Evolutionary conservation across 148 eudicot genomes (phyloP), one percentile per base, ranked within the genome.

Genomic region (Rhododendron henanense): DNA sequence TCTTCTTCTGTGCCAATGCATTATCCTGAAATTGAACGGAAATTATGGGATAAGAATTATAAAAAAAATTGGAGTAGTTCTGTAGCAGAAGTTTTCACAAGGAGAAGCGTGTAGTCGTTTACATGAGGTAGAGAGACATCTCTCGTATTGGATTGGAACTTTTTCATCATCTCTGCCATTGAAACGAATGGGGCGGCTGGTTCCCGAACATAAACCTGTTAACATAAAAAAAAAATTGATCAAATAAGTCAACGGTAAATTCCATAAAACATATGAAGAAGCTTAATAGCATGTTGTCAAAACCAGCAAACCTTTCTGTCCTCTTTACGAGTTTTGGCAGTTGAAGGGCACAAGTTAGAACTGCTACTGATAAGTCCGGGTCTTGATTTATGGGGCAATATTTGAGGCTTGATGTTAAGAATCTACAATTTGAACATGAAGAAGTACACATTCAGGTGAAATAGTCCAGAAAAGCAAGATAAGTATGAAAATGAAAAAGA

Each of bases 91-190:
- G 3, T 5, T 37, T n/a, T 81, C 21, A 10, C 37, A 44, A 21
- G 7, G 75, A 44, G 21, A 73, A 55, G 31, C 8, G 9, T 37
- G 35, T 11, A 89, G 83, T 83, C 87, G 61, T 57, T 65, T 28
- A 65, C 82, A 31, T 89, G 91, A 84, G 95, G 87, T 71, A 93
- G 81, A 78, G 95, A 87, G 78, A 89, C 16, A 55, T 91, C 94
- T 89, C 94, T 94, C 44, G 98, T 94, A 90, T 92, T 91, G 55
- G 98, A 92, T 84, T 97, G 99, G 84, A 97, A 97, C 90, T 93
- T 97, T 55, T 88, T 93, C 93, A 93, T 87, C 98, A 95, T 93
- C 88, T 97, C 98, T 41, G 99, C 99, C 92, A 89, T 91, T 48
- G 98, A 97, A 88, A 95, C 95, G 89, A 95, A 95, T 50, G 98